phyloP scores from a whole-genome alignment of 495 filamentous ascomycete species.

The Daldinia vernicosa region DNA sequence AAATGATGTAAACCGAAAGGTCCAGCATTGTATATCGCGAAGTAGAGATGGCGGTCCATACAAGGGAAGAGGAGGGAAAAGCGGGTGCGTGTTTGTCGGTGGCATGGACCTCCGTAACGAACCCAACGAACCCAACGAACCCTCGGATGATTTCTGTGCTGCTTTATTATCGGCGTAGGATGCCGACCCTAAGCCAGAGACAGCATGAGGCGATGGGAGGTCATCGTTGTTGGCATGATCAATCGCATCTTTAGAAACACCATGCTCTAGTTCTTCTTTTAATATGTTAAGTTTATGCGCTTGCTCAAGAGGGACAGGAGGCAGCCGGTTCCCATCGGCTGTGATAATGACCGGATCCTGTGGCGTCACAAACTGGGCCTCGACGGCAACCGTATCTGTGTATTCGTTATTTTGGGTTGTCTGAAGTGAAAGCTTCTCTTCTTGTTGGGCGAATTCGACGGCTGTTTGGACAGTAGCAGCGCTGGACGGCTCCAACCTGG shows the following conservation, averaged over 20 bases:
- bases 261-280: conserved; percentile 58
- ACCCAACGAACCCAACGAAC: conserved; percentile 51
- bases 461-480: conserved; percentile 37
- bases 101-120: conserved; percentile 59
- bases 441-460: conserved; percentile 61
- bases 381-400: conserved; percentile 60
- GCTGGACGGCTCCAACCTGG: conserved; percentile 17
- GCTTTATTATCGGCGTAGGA: conserved; percentile 20
- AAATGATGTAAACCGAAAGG: conserved; percentile 71
- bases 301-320: conserved; percentile 70
- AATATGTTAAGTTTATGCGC: conserved; percentile 72
- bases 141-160: conserved; percentile 42
- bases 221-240: conserved; percentile 18
- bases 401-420: conserved; percentile 34
- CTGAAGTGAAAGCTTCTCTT: conserved; percentile 66
- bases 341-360: conserved; percentile 76
- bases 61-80: conserved; percentile 87
- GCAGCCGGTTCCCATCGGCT: conserved; percentile 69
- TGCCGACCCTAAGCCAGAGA: conserved; percentile 7
- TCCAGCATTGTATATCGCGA: conserved; percentile 68
- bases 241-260: conserved; percentile 25
- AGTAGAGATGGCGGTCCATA: conserved; percentile 78
- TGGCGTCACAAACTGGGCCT: conserved; percentile 73
- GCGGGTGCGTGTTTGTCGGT: conserved; percentile 74
- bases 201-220: conserved; percentile 9